Percentiles rank a stretch among this genome's conserved stretches.
These are phyloP conservation scores for Albizia julibrissin DNA, from an alignment of 306 rosid genomes.

Conservation along the genomic window DNA sequence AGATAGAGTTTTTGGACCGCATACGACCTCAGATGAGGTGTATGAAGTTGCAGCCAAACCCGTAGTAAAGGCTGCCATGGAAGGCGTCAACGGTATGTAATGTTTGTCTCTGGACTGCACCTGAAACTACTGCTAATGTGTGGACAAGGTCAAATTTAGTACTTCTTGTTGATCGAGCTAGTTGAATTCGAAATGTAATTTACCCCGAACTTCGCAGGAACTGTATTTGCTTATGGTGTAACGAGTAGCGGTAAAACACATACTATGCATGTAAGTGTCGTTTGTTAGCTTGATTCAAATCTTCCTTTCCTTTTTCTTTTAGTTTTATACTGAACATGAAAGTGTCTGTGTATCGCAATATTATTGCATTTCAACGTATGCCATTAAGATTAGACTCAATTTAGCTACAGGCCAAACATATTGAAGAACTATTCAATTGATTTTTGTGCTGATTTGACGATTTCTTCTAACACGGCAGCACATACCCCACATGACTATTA, in stretches of 20 bases:
- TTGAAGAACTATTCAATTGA: not conserved
- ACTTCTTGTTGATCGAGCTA: conserved; percentile 20
- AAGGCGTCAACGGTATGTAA: conserved; percentile 87
- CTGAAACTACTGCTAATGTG: not conserved
- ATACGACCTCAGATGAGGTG: conserved; percentile 78
- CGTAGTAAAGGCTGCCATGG: conserved; percentile 97
- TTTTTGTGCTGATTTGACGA: not conserved
- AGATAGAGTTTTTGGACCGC: conserved; percentile 97
- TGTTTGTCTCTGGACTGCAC: conserved; percentile 16
- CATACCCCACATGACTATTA: conserved; percentile 6
- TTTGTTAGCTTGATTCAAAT: conserved; percentile 12
- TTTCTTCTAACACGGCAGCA: conserved; percentile 1
- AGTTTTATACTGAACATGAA: not conserved
- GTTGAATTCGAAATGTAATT: conserved; percentile 35
- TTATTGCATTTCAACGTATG: conserved; percentile 20
- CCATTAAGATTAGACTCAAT: not conserved
- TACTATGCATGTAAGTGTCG: conserved; percentile 95
- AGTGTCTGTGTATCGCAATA: not conserved
- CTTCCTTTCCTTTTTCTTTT: conserved; percentile 1
- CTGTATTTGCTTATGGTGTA: conserved; percentile 98
- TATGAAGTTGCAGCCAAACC: conserved; percentile 98
- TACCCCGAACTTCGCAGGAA: conserved; percentile 62
- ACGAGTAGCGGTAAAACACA: conserved; percentile 99
- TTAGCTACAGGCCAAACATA: not conserved
- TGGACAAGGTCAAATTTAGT: conserved; percentile 22